phyloP scores from a whole-genome alignment of 192 early-diverging fungal genomes.

The Coemansia sp. region DNA sequence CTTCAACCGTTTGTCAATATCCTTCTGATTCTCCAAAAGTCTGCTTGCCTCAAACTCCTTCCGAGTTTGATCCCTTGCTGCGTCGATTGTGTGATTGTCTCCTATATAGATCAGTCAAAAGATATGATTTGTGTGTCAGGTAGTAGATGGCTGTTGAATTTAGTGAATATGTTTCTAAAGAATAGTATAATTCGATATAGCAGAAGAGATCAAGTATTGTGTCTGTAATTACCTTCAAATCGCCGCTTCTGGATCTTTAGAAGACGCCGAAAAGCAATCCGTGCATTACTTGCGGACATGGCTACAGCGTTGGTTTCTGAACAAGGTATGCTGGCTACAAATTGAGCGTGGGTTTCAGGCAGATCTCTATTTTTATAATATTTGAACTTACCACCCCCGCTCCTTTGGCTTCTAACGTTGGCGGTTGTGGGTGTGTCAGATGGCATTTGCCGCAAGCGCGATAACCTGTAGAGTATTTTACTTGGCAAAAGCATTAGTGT shows the following conservation, averaged over 20 bases:
- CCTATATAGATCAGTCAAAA: slow-evolving; percentile 4
- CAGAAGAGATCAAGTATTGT: background rate
- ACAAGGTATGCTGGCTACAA: background rate
- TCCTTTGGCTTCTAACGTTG: no score
- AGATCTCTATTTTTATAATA: no score
- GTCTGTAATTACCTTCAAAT: slow-evolving; percentile 23
- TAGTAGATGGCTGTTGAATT: background rate
- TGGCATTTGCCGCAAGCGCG: no score
- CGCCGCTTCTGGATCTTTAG: slow-evolving; percentile 34
- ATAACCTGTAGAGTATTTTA: no score
- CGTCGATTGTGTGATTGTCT: slow-evolving; percentile 14
- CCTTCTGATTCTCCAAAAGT: slow-evolving; percentile 25
- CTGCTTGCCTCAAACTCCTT: slow-evolving; percentile 37
- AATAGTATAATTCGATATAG: background rate
- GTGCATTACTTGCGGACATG: slow-evolving; percentile 33
- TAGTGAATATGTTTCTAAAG: background rate
- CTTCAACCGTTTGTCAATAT: slow-evolving; percentile 41
- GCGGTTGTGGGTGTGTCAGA: no score
- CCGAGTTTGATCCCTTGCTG: slow-evolving; percentile 42
- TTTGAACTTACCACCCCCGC: no score
- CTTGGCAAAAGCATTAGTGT: no score
- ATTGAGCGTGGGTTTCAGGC: no score
- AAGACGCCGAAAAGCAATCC: slow-evolving; percentile 36
- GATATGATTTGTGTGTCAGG: background rate
- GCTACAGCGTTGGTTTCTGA: background rate